Percentiles rank a stretch among this genome's conserved stretches.
Evolutionary conservation across 768 basidiomycete genomes (phyloP).

Genomic region (Sutorius australiensis): DNA sequence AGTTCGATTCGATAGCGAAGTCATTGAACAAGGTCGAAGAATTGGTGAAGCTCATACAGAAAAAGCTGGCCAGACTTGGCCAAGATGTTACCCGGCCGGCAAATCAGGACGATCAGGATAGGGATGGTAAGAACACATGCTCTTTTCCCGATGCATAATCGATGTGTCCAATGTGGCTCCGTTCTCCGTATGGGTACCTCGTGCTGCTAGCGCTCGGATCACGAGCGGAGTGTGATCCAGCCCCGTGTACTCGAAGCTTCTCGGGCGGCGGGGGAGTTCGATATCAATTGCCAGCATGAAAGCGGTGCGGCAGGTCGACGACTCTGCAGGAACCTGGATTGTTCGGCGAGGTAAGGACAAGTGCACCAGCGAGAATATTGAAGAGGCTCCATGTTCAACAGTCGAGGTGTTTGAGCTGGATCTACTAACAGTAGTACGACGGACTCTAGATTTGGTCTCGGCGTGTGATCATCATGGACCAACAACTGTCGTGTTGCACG

Average conservation of each 20-base stretch:
- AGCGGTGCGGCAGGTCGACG: neutral
- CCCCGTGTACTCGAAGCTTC: neutral
- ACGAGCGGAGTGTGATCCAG: neutral
- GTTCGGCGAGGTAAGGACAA: too few relatives aligned
- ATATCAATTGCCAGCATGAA: neutral
- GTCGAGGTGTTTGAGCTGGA: too few relatives aligned
- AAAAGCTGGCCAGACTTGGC: neutral
- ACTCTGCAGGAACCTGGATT: neutral
- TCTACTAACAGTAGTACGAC: too few relatives aligned
- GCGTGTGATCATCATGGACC: conserved; percentile 4
- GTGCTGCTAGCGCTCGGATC: neutral
- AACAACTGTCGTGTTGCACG: neutral
- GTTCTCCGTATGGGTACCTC: neutral
- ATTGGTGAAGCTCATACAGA: neutral
- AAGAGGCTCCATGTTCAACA: too few relatives aligned
- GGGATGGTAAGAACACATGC: neutral
- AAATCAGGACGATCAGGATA: neutral
- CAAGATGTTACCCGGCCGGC: neutral
- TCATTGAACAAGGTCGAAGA: neutral
- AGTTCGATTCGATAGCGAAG: neutral
- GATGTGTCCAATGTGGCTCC: neutral
- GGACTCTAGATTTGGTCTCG: neutral
- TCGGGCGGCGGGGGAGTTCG: neutral
- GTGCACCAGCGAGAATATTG: neutral
- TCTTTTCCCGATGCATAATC: neutral